Conservation (phyloP, 2,329 filamentous ascomycete species). For the Exophiala viscosa region DNA sequence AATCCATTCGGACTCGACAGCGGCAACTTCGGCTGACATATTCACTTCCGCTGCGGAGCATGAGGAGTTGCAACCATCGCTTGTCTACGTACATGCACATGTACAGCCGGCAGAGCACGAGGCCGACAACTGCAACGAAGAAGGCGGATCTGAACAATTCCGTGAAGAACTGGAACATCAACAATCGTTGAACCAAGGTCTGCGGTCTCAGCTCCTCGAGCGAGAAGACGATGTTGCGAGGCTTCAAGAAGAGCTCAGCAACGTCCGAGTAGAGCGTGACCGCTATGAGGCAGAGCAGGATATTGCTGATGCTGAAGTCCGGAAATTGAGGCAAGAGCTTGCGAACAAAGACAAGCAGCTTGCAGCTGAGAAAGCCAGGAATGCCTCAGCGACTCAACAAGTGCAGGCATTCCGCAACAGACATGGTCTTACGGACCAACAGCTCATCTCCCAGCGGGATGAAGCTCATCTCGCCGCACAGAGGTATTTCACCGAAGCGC, state of each 20-base stretch:
- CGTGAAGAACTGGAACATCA: background rate
- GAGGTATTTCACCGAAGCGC: no score
- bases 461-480: background rate
- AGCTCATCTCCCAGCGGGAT: slow-evolving; percentile 4
- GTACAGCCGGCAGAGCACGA: no score
- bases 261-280: background rate
- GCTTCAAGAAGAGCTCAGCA: background rate
- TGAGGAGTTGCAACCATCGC: no score
- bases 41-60: background rate
- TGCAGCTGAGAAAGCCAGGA: background rate
- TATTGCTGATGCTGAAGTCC: background rate
- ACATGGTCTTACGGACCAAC: background rate
- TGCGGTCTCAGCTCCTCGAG: slow-evolving; percentile 2
- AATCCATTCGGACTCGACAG: background rate
- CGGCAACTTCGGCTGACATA: background rate
- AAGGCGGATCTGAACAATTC: background rate
- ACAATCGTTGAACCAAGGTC: slow-evolving; percentile 1
- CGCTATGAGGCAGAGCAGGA: slow-evolving; percentile 6
- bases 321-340: background rate
- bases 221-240: slow-evolving; percentile 1
- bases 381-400: background rate
- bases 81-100: no score
- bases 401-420: background rate
- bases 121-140: background rate
- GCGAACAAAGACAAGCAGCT: background rate